These are phyloP conservation scores for Rhazya stricta DNA, from an alignment of 257 asterid genomes.

Conservation along the genomic window DNA sequence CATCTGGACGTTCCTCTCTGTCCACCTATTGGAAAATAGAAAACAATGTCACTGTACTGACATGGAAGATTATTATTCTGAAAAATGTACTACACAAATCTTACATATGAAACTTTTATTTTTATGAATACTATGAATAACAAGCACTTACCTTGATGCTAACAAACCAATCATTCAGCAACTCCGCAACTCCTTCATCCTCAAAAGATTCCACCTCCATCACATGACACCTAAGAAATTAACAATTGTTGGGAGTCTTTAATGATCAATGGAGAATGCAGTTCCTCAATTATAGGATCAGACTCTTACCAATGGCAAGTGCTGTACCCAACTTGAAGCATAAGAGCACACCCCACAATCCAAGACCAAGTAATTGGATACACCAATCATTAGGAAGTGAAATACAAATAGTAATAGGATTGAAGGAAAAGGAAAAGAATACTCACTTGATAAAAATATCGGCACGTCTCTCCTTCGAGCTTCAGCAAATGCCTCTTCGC, in stretches of 20 bases:
- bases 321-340: slow-evolving; percentile 92
- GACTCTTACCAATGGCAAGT: slow-evolving; percentile 88
- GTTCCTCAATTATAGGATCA: not conserved
- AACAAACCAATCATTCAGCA: slow-evolving; percentile 86
- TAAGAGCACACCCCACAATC: slow-evolving; percentile 21
- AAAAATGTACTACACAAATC: not conserved
- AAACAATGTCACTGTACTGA: not conserved
- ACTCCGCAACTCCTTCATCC: slow-evolving; percentile 65
- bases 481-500: slow-evolving; percentile 86
- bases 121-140: not conserved
- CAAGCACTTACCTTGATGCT: slow-evolving; percentile 67
- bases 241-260: slow-evolving; percentile 2
- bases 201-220: slow-evolving; percentile 99
- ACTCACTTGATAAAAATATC: slow-evolving; percentile 76
- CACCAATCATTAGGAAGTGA: not conserved
- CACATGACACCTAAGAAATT: slow-evolving; percentile 79
- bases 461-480: slow-evolving; percentile 87
- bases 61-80: not conserved
- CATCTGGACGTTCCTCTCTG: slow-evolving; percentile 95
- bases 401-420: not conserved
- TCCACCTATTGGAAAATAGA: slow-evolving; percentile 55
- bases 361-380: slow-evolving; percentile 6
- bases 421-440: slow-evolving; percentile 1
- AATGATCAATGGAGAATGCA: not conserved
- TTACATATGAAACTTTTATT: not conserved